Evolutionary conservation across 2,329 filamentous ascomycete species (phyloP), one percentile per base, ranked within the genome.

Genomic region (Pseudopyricularia cyperi): DNA sequence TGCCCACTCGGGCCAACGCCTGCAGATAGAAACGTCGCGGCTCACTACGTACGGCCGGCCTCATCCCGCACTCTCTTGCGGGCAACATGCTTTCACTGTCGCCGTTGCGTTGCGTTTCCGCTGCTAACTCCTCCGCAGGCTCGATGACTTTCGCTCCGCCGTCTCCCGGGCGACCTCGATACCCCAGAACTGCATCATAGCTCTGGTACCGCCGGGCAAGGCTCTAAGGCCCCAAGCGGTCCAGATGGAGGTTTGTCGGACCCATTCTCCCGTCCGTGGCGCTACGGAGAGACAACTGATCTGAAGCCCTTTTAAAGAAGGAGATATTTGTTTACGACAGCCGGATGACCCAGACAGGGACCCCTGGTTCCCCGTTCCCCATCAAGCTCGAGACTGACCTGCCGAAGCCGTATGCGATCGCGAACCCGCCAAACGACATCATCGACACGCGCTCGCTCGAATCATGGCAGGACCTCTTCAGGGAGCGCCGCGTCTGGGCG

Each of bases 281-380:
- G 4, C 26, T 9, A 7, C 8, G 9, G n/a, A 32, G 2, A 3
- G 4, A 9, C 24, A 30, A 34, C 7, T 48, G n/a, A 9, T 8
- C 9, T 14, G 24, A 17, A 12, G 46, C n/a, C 19, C 11, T 12
- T 14, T 30, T 19, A 15, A 33, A 94, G 85, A 87, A 81, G 58
- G 89, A 97, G 65, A 82, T 98, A 53, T 97, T 87, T 65, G 80
- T 97, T 51, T 98, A 95, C 68, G 89, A 96, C 67, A 85, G 89
- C 56, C 82, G 83, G 58, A 80, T 85, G 60, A 81, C 85, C 57
- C 76, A 83, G 57, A 67, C 79, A 50, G 69, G 75, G 48, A 71
- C 76, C 50, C 61, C 74, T 7, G 68, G 67, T 35, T 64, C 68
- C 47, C 62, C 71, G 7, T 66, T 71, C 17, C 67, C 68, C 17